Percentiles rank a stretch among this genome's conserved stretches.
Evolutionary conservation across 306 rosid species (phyloP).

Genomic region (Fragaria ananassa): DNA sequence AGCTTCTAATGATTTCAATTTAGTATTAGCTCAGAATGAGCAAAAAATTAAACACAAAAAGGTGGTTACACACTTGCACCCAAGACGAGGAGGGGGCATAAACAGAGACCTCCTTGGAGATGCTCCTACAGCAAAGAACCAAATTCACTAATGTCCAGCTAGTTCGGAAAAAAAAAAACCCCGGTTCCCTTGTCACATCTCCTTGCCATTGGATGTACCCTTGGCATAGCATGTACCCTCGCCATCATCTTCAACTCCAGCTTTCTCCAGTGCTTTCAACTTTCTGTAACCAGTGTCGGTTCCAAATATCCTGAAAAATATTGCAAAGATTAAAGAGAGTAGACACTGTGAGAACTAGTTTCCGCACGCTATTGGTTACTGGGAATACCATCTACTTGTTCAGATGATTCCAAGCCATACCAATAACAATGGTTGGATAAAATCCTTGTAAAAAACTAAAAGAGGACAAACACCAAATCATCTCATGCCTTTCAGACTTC

Average conservation of each 20-base stretch:
- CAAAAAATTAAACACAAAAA: slow-evolving; percentile 35
- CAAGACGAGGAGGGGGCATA: slow-evolving; percentile 19
- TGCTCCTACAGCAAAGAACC: slow-evolving; percentile 31
- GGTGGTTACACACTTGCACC: slow-evolving; percentile 25
- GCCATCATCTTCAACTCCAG: slow-evolving; percentile 38
- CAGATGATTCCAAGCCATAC: background rate
- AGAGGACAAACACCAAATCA: background rate
- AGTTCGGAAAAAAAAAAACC: background rate
- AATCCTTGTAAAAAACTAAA: background rate
- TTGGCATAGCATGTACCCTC: slow-evolving; percentile 37
- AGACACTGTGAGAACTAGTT: background rate
- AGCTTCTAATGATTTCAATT: slow-evolving; percentile 26
- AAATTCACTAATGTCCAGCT: slow-evolving; percentile 29
- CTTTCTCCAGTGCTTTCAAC: slow-evolving; percentile 64
- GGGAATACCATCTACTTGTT: background rate
- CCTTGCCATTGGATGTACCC: slow-evolving; percentile 31
- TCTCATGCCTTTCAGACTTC: background rate
- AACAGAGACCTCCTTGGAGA: slow-evolving; percentile 28
- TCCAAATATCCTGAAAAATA: slow-evolving; percentile 65
- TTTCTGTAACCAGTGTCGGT: slow-evolving; percentile 82
- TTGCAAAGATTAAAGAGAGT: background rate
- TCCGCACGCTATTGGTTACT: background rate
- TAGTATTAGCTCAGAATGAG: slow-evolving; percentile 25
- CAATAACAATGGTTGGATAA: background rate
- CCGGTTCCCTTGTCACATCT: slow-evolving; percentile 27